Base-by-base conservation (phyloP, 2,329 filamentous ascomycete genomes). In the Ophiosphaerella narmari region DNA sequence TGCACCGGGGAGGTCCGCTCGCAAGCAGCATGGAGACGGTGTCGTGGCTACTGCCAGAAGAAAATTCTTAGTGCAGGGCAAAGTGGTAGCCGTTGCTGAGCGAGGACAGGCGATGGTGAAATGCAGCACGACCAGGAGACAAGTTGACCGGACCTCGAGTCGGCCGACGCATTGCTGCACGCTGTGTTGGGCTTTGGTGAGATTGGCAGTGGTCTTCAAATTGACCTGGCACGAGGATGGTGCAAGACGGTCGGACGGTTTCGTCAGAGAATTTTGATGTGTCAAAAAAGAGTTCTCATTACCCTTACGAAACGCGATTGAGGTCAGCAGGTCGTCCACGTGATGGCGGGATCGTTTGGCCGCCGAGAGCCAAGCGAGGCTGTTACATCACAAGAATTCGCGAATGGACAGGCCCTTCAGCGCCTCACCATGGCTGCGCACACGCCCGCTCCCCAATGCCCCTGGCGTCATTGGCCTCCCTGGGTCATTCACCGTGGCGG, bases 221-320 rank as follows among this genome's bases (percentile, higher is more conserved):
- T 48, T 52, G 31, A n/a, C 51, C 59, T 62, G 52, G 56, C 60
- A 65, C 61, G 62, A 52, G 57, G 62, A 50, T 55, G 52, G 44
- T 54, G 51, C 51, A 59, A 53, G 52, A 57, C 53, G 58, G 54
- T 61, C 50, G 54, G 41, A 58, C 29, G 39, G 57, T 54, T 47
- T 60, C 52, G 57, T 54, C 55, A 57, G 54, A 61, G 54, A 50
- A 60, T 62, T 63, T 65, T 47, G 56, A 66, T 68, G 63, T 66
- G 66, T 68, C 64, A 70, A 57, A 51, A 51, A 49, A 26, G 52
- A 48, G 46, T 46, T 48, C 26, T 29, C 33, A 43, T 48, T 48
- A 43, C 39, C 46, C 39, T 34, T 24, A 26, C 33, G 26, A 39
- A 42, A 48, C 39, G 39, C 33, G 3, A 13, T 32, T 43, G 41